These are phyloP conservation scores for Daldinia grandis DNA, from an alignment of 495 filamentous ascomycete genomes.

Conservation along the genomic window DNA sequence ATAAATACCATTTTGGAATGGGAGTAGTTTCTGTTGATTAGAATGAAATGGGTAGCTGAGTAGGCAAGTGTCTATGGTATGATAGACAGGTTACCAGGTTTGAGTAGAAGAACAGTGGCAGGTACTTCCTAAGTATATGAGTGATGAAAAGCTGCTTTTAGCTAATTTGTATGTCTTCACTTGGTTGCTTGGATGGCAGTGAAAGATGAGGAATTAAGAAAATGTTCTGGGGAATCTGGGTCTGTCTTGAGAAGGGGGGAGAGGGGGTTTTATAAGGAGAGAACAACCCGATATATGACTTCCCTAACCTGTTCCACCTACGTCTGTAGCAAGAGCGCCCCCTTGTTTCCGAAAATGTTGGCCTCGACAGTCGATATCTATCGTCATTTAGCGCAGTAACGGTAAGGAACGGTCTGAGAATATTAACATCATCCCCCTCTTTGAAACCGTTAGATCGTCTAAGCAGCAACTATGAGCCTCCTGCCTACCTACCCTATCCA, in stretches of 20 bases:
- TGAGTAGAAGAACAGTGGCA: background rate
- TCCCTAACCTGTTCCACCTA: background rate
- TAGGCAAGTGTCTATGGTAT: background rate
- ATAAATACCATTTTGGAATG: conserved; percentile 8
- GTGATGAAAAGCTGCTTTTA: conserved; percentile 1
- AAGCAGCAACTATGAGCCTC: background rate
- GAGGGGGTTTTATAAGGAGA: conserved; percentile 6
- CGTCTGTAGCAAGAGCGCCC: background rate
- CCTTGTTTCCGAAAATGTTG: background rate
- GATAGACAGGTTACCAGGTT: background rate
- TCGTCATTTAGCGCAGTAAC: background rate
- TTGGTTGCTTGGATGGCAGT: background rate
- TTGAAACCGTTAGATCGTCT: background rate
- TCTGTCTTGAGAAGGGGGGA: background rate
- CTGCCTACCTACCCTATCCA: background rate
- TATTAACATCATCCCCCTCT: background rate
- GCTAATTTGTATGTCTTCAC: background rate
- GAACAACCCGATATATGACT: background rate
- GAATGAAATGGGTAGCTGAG: background rate
- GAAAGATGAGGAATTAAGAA: background rate
- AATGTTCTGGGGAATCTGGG: background rate
- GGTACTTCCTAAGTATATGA: conserved; percentile 12
- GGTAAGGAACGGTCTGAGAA: conserved; percentile 2
- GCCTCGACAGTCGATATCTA: background rate
- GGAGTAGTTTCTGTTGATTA: background rate